Conservation (phyloP, 345 rosid species). For the Eucalyptus caleyi region DNA sequence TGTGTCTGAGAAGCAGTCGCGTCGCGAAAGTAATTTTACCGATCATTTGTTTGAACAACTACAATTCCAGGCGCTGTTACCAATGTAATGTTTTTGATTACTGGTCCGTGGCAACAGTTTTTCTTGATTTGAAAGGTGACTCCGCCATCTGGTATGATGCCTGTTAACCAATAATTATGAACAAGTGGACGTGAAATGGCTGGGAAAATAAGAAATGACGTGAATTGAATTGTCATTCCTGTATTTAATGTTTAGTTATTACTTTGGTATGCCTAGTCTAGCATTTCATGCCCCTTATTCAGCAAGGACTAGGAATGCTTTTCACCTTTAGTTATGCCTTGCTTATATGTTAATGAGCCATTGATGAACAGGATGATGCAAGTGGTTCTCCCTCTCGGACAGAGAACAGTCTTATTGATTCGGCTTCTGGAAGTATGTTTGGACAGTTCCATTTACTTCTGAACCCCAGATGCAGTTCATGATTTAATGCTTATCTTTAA, state of each 20-base stretch:
- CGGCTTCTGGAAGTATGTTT: slow-evolving; percentile 67
- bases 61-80: not conserved
- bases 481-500: not conserved
- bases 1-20: not conserved
- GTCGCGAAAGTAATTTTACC: not conserved
- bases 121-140: not conserved
- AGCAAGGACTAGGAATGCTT: not conserved
- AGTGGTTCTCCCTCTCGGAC: slow-evolving; percentile 17
- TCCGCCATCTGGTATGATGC: not conserved
- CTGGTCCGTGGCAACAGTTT: not conserved
- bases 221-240: not conserved
- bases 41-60: not conserved
- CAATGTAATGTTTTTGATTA: not conserved
- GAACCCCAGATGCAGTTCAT: not conserved
- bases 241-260: not conserved
- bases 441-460: not conserved
- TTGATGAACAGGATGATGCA: slow-evolving; percentile 45
- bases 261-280: not conserved
- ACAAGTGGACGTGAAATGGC: not conserved
- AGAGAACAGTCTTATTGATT: slow-evolving; percentile 36
- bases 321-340: not conserved
- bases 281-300: not conserved
- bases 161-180: not conserved
- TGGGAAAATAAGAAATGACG: not conserved
- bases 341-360: slow-evolving; percentile 12